Evolutionary conservation across 1,139 yeast genomes (phyloP), one percentile per base, ranked within the genome.

Genomic region (Suhomyces yuchorum): DNA sequence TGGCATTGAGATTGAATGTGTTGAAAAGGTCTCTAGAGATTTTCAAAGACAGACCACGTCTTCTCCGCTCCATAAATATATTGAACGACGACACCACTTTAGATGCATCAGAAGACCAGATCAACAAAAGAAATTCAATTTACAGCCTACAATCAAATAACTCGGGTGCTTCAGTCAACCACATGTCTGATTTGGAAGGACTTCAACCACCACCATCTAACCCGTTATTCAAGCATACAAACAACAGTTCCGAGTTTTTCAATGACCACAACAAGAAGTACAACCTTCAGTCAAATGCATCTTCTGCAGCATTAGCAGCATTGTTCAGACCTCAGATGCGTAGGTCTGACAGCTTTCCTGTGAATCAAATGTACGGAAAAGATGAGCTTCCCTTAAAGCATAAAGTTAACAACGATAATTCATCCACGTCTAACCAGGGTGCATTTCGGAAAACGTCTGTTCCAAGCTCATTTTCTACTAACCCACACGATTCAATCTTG

Each of bases 1-100:
- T 89, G 49, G 89, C 95, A 0, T 80, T 88, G 46, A 71, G 96
- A 48, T 69, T 89, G 51, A 84, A 85, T 51, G 91, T 88, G 17
- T 71, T 89, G 57, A 87, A 84, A 58, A 70, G 96, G 53, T 85
- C 95, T 7, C 67, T 89, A 44, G 90, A 88, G 61, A 86, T 88
- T 41, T 66, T 87, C 39, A 67, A 81, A 49, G 91, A 84, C 46
- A 68, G 86, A 42, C 88, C 88, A 0, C 81, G 75, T 39, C 67
- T 82, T 58, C 65, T 81, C 52, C 66, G 62, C 20, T 57, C 66
- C 4, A 53, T 67, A 39, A 63, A 60, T 37, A 22, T 40, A 24
- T 37, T 30, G 15, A 23, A 43, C 9, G 42, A 43, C 4, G 36
- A 39, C 18, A 9, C 12, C 7, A 12, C 18, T 2, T 7, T 19